Evolutionary conservation across 768 basidiomycete species (phyloP).

Genomic region (Rhizopogon sp.): DNA sequence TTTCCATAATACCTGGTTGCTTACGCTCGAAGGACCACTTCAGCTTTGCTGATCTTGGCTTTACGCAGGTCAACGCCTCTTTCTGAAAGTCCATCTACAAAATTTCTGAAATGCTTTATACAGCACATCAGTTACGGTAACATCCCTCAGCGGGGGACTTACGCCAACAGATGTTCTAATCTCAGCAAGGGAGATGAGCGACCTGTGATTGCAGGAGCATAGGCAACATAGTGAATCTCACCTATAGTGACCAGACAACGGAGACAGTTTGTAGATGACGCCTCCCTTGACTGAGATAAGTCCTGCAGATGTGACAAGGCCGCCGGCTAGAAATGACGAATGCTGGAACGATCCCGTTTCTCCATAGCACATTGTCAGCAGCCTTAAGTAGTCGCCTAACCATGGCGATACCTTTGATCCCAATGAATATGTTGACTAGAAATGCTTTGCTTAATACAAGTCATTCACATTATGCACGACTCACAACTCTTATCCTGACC

Average conservation of each 20-base stretch:
- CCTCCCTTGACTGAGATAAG: slow-evolving; percentile 62
- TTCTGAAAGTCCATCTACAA: slow-evolving; percentile 46
- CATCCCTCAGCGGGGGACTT: slow-evolving; percentile 5
- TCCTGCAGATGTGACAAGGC: slow-evolving; percentile 60
- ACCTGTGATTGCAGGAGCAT: neutral
- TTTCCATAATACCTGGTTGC: slow-evolving; percentile 4
- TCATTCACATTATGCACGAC: slow-evolving; percentile 11
- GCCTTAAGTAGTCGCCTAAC: neutral
- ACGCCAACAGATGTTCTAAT: slow-evolving; percentile 51
- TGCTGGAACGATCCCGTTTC: slow-evolving; percentile 62
- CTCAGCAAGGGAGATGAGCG: neutral
- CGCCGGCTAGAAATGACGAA: slow-evolving; percentile 54
- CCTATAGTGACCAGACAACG: slow-evolving; percentile 66
- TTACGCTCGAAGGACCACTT: slow-evolving; percentile 52
- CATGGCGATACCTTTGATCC: slow-evolving; percentile 46
- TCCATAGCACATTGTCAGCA: slow-evolving; percentile 4
- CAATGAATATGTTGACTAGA: slow-evolving; percentile 59
- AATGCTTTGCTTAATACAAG: neutral
- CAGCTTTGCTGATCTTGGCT: slow-evolving; percentile 57
- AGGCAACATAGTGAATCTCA: slow-evolving; percentile 10
- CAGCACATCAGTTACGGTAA: neutral
- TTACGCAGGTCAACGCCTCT: slow-evolving; percentile 56
- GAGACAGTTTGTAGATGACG: slow-evolving; percentile 53
- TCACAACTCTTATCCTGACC: slow-evolving; percentile 49
- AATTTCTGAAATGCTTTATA: slow-evolving; percentile 52